Base-by-base conservation (phyloP, 176 grass and related monocot genomes). In the Oryza australiensis region DNA sequence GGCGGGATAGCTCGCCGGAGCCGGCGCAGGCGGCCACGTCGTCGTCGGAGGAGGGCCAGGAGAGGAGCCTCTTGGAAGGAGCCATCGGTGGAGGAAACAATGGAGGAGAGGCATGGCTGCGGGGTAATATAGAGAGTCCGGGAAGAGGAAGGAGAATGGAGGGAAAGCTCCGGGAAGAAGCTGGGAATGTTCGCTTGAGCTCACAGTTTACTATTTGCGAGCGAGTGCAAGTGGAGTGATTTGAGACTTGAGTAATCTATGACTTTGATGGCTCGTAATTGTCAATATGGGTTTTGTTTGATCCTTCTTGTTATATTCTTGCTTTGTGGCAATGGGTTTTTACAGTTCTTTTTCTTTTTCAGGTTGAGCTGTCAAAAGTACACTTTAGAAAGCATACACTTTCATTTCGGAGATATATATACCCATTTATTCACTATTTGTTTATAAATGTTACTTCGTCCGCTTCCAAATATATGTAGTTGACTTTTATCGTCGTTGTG, bases 31-130 rank as follows among this genome's bases (percentile, higher is more conserved):
- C 11, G 13, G n/a, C n/a, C n/a, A n/a, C n/a, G n/a, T 9, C 71
- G 24, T 38, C 76, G 14, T 14, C 30, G 12, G 23, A 0, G 1
- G 22, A 14, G 15, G 74, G 48, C 62, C 67, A 86, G 6, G 74
- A 62, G 26, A 35, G 60, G 33, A 18, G 78, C 35, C 88, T 27
- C 24, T 11, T 86, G 70, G 71, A 65, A 77, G 88, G 8, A 63
- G 79, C 84, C 88, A 86, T 86, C n/a, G 74, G 68, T 45, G 83
- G 84, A 13, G 63, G 68, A 83, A 83, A 46, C 73, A 68, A 26
- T 13, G 34, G 78, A 43, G 16, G 27, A 66, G 63, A 10, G 4
- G 5, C 75, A 23, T 26, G 10, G 33, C 8, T 8, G 6, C 27
- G 12, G 6, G 15, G 16, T 69, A 5, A 82, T 90, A 86, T 79